phyloP scores from a whole-genome alignment of 352 stramenopile genomes.

The Phytophthora ramorum region DNA sequence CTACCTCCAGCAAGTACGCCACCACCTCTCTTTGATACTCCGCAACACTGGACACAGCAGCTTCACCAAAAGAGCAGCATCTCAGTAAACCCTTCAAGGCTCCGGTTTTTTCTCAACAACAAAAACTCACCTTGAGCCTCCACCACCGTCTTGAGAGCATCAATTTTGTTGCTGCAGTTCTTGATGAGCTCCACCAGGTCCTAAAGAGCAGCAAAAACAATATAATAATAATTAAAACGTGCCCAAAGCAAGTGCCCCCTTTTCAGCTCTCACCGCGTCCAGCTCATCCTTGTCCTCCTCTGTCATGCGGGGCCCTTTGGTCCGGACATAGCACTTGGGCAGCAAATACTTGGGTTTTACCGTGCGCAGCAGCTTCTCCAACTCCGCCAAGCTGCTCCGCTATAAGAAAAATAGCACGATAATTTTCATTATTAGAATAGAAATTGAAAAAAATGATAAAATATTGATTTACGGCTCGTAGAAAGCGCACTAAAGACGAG shows the following conservation, averaged over 20 bases:
- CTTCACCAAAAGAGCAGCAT: constrained; percentile 19
- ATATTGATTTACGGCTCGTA: constrained; percentile 1
- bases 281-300: constrained; percentile 83
- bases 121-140: constrained; percentile 37
- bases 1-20: constrained; percentile 72
- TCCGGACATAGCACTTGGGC: constrained; percentile 67
- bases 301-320: constrained; percentile 67
- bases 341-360: constrained; percentile 62
- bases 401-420: constrained; percentile 25
- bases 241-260: neutral
- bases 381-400: constrained; percentile 52
- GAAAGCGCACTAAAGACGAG: neutral
- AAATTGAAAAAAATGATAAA: constrained; percentile 2
- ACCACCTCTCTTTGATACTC: constrained; percentile 81
- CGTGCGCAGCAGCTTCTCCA: constrained; percentile 62
- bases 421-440: neutral
- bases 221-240: neutral
- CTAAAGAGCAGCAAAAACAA: constrained; percentile 25
- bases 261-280: constrained; percentile 50
- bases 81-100: neutral
- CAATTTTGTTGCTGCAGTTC: constrained; percentile 67
- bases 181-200: constrained; percentile 81
- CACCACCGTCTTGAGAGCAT: constrained; percentile 54
- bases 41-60: constrained; percentile 19
- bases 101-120: neutral